Conservation (phyloP, 305 asterid genomes). For the Coffea humblotiana region DNA sequence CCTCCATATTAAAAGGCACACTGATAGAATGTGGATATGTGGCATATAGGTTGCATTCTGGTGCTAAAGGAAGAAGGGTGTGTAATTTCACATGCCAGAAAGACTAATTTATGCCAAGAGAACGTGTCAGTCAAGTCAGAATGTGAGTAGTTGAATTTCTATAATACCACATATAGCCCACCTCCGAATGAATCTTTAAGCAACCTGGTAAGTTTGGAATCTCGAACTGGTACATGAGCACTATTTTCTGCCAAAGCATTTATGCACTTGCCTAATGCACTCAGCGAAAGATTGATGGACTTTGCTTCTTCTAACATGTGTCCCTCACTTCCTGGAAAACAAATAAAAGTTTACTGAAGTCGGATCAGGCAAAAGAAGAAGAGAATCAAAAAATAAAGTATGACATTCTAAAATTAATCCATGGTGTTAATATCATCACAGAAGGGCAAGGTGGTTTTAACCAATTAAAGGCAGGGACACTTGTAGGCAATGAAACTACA, state of each 20-base stretch:
- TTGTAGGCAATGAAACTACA: neutral
- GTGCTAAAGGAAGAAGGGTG: neutral
- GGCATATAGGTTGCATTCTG: neutral
- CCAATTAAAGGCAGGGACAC: neutral
- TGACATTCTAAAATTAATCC: neutral
- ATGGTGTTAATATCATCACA: neutral
- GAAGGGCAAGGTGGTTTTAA: neutral
- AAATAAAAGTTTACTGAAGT: slow-evolving; percentile 8
- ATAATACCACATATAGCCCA: slow-evolving; percentile 34
- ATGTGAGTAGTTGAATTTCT: neutral
- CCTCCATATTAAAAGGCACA: neutral
- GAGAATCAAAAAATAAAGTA: neutral
- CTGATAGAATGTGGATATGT: neutral
- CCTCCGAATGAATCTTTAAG: slow-evolving; percentile 99
- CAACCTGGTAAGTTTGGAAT: slow-evolving; percentile 93
- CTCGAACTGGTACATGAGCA: slow-evolving; percentile 97
- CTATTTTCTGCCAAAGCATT: slow-evolving; percentile 99
- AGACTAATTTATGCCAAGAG: neutral
- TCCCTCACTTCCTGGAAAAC: slow-evolving; percentile 93
- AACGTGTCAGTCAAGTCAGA: neutral
- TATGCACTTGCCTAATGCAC: slow-evolving; percentile 98
- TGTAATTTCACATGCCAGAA: neutral
- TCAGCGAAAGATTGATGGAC: slow-evolving; percentile 93
- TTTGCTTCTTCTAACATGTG: slow-evolving; percentile 97
- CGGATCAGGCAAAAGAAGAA: neutral